Evolutionary conservation across 23 red algal species (phyloP), one percentile per base, ranked within the genome.

Genomic region (Gracilaria gracilis): DNA sequence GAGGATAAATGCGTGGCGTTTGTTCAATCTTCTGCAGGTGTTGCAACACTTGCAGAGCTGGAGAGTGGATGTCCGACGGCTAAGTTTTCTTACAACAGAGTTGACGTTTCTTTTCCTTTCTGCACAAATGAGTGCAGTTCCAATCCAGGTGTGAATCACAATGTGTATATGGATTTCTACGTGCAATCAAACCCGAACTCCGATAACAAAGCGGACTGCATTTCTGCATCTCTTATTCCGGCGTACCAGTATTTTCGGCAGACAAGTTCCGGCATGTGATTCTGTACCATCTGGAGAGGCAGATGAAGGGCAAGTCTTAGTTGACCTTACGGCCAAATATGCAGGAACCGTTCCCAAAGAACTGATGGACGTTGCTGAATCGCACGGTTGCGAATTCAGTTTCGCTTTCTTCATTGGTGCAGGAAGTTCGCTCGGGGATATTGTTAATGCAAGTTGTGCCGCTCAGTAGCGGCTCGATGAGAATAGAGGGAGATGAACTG

Each of bases 181-280:
- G 36, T 74, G 9, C 69, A 74, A 36, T 3, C 19, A 28, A 9
- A 64, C 59, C 5, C 24, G 24, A 9, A 0, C 0, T 15, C 24
- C 5, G 6, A 6, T 32, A 64, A 27, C 13, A 15, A 15, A 9
- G 59, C 59, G 31, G 59, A 64, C 59, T 64, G 59, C 59, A 13
- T 64, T 31, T 64, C 59, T 15, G 59, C 59, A 31, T 64, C 59
- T 64, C 28, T 64, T 8, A 64, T 64, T 64, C 59, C 28, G 17
- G 59, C 28, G 28, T 64, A 64, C 24, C n/a, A 64, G 9, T 32
- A 64, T 64, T 31, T 24, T 27, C 31, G 2, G 9, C 9, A n/a
- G n/a, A n/a, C n/a, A n/a, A n/a, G n/a, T 64, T 64, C 59, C 59
- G n/a, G 59, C 2, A 64, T 64, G 59, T 55, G 51, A 31, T 64